Evolutionary conservation across 345 rosid genomes (phyloP).

Genomic region (Brassica napus): DNA sequence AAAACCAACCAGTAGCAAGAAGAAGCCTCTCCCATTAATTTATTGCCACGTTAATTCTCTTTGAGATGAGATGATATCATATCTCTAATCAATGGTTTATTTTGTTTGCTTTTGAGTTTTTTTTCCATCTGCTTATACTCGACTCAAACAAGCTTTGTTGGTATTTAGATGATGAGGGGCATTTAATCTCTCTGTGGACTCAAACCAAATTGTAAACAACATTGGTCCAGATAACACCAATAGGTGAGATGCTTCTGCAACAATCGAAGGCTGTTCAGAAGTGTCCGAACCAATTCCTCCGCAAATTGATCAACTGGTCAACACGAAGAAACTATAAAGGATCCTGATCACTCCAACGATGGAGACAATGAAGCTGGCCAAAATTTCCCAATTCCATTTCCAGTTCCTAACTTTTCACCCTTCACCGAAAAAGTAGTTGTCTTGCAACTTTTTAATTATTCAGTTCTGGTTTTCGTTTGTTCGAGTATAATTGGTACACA

Average conservation of each 20-base stretch:
- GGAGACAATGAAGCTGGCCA: not conserved
- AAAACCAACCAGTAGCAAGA: constrained; percentile 71
- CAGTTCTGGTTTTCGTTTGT: not conserved
- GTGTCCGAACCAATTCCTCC: not conserved
- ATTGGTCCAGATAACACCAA: too few relatives aligned
- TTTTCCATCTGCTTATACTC: too few relatives aligned
- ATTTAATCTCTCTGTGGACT: too few relatives aligned
- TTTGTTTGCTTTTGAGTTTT: too few relatives aligned
- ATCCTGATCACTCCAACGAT: too few relatives aligned
- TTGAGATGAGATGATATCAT: not conserved
- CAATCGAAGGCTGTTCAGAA: not conserved
- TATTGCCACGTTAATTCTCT: constrained; percentile 60
- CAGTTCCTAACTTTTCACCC: not conserved
- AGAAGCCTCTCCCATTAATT: constrained; percentile 90
- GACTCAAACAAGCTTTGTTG: too few relatives aligned
- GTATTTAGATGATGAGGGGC: too few relatives aligned
- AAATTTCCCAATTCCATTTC: not conserved
- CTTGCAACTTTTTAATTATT: not conserved
- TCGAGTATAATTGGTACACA: not conserved
- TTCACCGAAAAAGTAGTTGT: not conserved
- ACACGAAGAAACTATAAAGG: not conserved
- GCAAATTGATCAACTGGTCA: not conserved
- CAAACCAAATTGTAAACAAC: too few relatives aligned
- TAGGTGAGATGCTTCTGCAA: too few relatives aligned
- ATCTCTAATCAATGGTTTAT: too few relatives aligned